Percentiles rank a stretch among this genome's conserved stretches.
Conservation (phyloP, 345 rosid species). For the Trapa incisa region DNA sequence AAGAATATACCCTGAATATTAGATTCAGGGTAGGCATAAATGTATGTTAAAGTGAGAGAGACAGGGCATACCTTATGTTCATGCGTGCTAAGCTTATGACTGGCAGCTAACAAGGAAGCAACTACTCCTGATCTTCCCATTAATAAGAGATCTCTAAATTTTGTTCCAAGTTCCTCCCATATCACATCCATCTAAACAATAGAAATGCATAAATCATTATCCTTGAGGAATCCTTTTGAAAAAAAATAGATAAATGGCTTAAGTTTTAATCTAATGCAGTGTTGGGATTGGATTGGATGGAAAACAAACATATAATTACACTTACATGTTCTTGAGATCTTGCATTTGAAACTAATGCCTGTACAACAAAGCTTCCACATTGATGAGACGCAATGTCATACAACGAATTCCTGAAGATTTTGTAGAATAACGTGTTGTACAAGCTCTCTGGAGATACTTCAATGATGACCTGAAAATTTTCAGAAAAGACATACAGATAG, state of each 20-base stretch:
- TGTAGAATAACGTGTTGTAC: conserved; percentile 51
- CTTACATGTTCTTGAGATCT: conserved; percentile 60
- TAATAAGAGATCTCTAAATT: conserved; percentile 60
- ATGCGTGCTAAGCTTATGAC: conserved; percentile 60
- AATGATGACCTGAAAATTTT: conserved; percentile 54
- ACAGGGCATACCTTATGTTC: conserved; percentile 42
- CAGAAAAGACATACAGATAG: not conserved
- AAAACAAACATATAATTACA: not conserved
- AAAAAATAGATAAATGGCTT: not conserved
- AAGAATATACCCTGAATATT: not conserved
- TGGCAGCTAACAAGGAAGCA: conserved; percentile 61
- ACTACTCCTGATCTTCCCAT: conserved; percentile 86
- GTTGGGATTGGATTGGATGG: not conserved
- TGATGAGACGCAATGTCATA: conserved; percentile 63
- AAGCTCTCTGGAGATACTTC: conserved; percentile 75
- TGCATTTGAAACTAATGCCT: conserved; percentile 67
- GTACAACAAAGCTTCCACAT: conserved; percentile 90
- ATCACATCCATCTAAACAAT: conserved; percentile 53
- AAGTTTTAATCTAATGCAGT: not conserved
- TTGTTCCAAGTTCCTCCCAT: conserved; percentile 75
- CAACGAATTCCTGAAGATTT: conserved; percentile 60
- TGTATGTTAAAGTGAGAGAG: not conserved
- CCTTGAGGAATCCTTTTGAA: not conserved
- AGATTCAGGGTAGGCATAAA: not conserved
- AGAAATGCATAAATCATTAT: not conserved